Base-by-base conservation (phyloP, 495 filamentous ascomycete genomes). In the Penicillium fimorum region DNA sequence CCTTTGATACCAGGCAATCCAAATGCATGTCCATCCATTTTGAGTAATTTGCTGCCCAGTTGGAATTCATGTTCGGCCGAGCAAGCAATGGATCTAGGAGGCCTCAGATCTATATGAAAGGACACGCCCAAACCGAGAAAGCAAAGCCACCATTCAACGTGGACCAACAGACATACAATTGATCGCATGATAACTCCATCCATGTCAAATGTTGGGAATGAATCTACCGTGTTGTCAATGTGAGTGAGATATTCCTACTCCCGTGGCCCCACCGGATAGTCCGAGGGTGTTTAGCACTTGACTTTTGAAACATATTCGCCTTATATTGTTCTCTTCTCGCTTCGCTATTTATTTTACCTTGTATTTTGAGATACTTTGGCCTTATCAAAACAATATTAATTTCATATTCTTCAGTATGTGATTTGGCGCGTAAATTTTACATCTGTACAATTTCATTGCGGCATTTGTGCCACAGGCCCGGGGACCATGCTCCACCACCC, bases 401-500 rank as follows among this genome's bases (percentile, higher is more conserved):
- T 12, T 11, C 4, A 15, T 5, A 35, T 35, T 37, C 13, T 7
- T 37, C 35, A 2, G n/a, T 38, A 38, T 17, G 35, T 38, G 35
- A 15, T 38, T 38, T 17, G 35, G 35, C 35, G 7, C 7, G 35
- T 17, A 9, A 7, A 38, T 38, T 38, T 15, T 17, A 50, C 11
- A 50, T 17, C 12, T 15, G 11, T 13, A 38, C 9, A 17, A 41
- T 25, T 50, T 37, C 38, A 24, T 15, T 17, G 51, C 29, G 51
- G 51, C 42, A 46, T 54, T 54, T 54, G 42, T 54, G 51, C 51
- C 46, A 54, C 41, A 54, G 42, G 42, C 32, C 32, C 30, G 6
- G 49, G 30, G 22, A 54, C 30, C 20, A 27, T 24, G 51, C 42
- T 46, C 51, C 20, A 18, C 42, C 18, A 18, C 32, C 10, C 13